These are phyloP conservation scores for Asterionellopsis glacialis DNA, from an alignment of 108 stramenopile species.

Conservation along the genomic window DNA sequence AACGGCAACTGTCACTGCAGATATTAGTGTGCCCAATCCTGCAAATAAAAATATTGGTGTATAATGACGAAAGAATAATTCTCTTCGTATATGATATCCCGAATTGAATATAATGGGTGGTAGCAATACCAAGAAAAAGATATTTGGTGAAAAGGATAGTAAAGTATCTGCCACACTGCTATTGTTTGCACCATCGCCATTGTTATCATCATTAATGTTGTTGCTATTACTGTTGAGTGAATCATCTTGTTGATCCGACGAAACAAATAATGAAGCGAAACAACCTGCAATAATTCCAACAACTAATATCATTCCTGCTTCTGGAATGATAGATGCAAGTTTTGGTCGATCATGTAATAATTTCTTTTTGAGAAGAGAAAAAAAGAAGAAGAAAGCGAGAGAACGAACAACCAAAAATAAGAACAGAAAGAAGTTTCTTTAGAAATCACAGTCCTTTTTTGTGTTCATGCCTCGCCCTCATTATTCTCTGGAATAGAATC, in stretches of 20 bases:
- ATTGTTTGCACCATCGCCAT: constrained; percentile 7
- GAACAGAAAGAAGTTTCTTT: too few species aligned
- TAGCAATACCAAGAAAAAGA: constrained; percentile 78
- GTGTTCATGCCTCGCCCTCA: too few species aligned
- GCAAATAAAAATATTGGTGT: constrained; percentile 59
- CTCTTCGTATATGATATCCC: constrained; percentile 58
- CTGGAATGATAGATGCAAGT: constrained; percentile 56
- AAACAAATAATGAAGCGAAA: constrained; percentile 20
- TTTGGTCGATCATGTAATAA: constrained; percentile 32
- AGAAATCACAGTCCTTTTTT: too few species aligned
- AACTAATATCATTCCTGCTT: constrained; percentile 62
- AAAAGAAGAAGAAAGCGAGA: too few species aligned
- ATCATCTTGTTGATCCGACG: not conserved
- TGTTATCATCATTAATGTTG: constrained; percentile 17
- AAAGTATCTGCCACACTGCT: constrained; percentile 27
- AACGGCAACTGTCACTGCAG: constrained; percentile 45
- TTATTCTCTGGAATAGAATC: constrained; percentile 3
- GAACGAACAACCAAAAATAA: too few species aligned
- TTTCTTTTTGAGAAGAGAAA: not conserved
- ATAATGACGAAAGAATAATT: constrained; percentile 65
- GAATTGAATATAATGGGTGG: constrained; percentile 89
- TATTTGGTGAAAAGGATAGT: constrained; percentile 50
- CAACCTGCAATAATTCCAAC: constrained; percentile 57
- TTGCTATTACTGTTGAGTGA: not conserved
- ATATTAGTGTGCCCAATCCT: constrained; percentile 64